Conservation (phyloP, 805 yeast genomes). For the Nakazawaea ambrosiae region DNA sequence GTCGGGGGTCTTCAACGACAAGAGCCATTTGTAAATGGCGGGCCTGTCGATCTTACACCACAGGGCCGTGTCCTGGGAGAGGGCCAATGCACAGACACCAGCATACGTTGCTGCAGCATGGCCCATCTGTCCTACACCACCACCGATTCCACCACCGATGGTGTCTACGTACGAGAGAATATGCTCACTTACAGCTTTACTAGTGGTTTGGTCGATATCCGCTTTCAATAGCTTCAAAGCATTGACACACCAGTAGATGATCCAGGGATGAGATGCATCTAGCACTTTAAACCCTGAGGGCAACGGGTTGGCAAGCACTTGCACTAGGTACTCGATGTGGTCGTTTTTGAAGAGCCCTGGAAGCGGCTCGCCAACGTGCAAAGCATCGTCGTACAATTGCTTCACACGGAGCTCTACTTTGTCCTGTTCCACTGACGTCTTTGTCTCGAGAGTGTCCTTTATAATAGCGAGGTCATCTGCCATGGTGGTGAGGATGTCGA, state of each 20-base stretch:
- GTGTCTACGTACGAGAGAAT: slow-evolving; percentile 23
- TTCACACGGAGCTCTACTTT: slow-evolving; percentile 29
- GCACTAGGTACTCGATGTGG: slow-evolving; percentile 38
- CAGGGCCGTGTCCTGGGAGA: slow-evolving; percentile 33
- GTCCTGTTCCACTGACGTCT: slow-evolving; percentile 30
- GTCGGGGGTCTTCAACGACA: slow-evolving; percentile 50
- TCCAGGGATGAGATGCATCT: slow-evolving; percentile 93
- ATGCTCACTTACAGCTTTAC: slow-evolving; percentile 22
- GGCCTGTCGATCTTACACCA: slow-evolving; percentile 39
- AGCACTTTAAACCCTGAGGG: slow-evolving; percentile 46
- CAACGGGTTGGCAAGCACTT: slow-evolving; percentile 34
- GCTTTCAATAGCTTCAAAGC: slow-evolving; percentile 35
- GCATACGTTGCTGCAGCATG: slow-evolving; percentile 87
- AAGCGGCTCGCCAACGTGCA: slow-evolving; percentile 24
- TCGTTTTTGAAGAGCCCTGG: slow-evolving; percentile 21
- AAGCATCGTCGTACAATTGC: slow-evolving; percentile 22
- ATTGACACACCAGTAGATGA: slow-evolving; percentile 77
- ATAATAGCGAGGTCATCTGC: slow-evolving; percentile 13
- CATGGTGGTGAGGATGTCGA: slow-evolving; percentile 20
- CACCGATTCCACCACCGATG: slow-evolving; percentile 68
- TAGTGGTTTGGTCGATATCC: slow-evolving; percentile 20
- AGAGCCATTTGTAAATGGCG: slow-evolving; percentile 55
- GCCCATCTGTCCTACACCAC: slow-evolving; percentile 76
- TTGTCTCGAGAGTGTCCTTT: slow-evolving; percentile 21
- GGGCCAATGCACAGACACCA: slow-evolving; percentile 53